A percentile compares a stretch with the other conserved stretches of the same genome.
Evolutionary conservation across 106 monocot species (phyloP).

Genomic region (Dioscorea dumetorum): DNA sequence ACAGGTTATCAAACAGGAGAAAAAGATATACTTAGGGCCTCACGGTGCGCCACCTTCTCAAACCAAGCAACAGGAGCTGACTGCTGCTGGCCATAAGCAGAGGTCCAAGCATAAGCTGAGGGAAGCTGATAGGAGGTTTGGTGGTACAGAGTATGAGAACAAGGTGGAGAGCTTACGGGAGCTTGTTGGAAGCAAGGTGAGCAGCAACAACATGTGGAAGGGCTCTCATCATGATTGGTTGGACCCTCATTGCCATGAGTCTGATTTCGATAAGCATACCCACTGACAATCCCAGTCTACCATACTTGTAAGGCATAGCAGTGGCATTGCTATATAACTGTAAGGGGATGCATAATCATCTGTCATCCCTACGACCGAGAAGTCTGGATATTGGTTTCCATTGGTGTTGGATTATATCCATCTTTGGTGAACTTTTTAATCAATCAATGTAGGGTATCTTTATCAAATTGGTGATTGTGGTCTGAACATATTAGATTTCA

Average conservation of each 20-base stretch:
- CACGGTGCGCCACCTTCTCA: constrained; percentile 79
- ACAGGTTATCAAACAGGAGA: constrained; percentile 17
- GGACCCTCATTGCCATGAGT: constrained; percentile 40
- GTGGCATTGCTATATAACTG: too few species aligned
- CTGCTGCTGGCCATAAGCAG: constrained; percentile 12
- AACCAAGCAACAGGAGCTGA: constrained; percentile 18
- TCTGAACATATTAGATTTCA: too few species aligned
- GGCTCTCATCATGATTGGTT: constrained; percentile 32
- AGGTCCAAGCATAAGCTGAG: constrained; percentile 28
- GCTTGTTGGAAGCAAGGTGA: constrained; percentile 20
- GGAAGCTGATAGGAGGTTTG: constrained; percentile 25
- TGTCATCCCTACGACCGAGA: neutral
- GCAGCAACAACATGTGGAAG: constrained; percentile 7
- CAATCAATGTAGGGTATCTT: too few species aligned
- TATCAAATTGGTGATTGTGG: too few species aligned
- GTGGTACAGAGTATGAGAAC: constrained; percentile 24
- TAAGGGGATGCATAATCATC: neutral
- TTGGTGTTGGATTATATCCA: neutral
- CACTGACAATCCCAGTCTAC: neutral
- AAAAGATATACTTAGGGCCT: constrained; percentile 72
- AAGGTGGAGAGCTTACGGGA: constrained; percentile 27
- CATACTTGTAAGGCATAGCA: too few species aligned
- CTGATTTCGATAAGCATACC: constrained; percentile 27
- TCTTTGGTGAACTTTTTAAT: neutral
- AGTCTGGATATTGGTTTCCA: neutral